Evolutionary conservation across 2,329 filamentous ascomycete genomes (phyloP).

Genomic region (Xylariaceae sp.): DNA sequence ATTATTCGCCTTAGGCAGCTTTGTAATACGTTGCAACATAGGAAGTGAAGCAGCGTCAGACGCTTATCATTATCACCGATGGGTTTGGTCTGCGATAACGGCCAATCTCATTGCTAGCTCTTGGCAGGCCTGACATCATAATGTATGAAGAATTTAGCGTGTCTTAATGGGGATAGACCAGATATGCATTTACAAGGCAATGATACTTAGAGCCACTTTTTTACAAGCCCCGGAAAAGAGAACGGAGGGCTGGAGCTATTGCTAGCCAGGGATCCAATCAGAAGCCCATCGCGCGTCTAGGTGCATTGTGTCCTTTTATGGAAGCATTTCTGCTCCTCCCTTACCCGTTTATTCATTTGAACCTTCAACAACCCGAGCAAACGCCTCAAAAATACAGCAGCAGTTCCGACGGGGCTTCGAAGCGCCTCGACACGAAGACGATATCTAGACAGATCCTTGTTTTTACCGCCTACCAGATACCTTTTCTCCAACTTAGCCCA

Average conservation of each 20-base stretch:
- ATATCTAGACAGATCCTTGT: constrained; percentile 5
- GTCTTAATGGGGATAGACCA: constrained; percentile 5
- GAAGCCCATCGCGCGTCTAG: constrained; percentile 45
- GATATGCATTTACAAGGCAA: constrained; percentile 19
- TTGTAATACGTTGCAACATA: constrained; percentile 47
- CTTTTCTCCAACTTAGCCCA: constrained; percentile 10
- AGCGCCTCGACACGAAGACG: no score
- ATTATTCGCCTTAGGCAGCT: constrained; percentile 41
- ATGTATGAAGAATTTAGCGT: neutral
- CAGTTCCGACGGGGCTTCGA: no score
- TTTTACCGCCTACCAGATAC: neutral
- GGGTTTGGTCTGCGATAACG: no score
- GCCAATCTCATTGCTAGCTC: neutral
- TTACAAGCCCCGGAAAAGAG: constrained; percentile 2
- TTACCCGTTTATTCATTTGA: constrained; percentile 1
- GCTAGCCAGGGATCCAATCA: constrained; percentile 43
- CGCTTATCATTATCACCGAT: constrained; percentile 26
- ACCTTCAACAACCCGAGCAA: constrained; percentile 23
- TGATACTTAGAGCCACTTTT: constrained; percentile 6
- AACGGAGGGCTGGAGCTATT: constrained; percentile 20
- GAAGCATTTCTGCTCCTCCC: constrained; percentile 7
- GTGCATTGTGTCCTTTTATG: constrained; percentile 48
- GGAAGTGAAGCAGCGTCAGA: neutral
- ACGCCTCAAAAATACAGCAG: neutral
- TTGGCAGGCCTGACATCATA: constrained; percentile 16